Evolutionary conservation across 1,284 basidiomycete genomes (phyloP).

Genomic region (Apiotrichum akiyoshidainum): DNA sequence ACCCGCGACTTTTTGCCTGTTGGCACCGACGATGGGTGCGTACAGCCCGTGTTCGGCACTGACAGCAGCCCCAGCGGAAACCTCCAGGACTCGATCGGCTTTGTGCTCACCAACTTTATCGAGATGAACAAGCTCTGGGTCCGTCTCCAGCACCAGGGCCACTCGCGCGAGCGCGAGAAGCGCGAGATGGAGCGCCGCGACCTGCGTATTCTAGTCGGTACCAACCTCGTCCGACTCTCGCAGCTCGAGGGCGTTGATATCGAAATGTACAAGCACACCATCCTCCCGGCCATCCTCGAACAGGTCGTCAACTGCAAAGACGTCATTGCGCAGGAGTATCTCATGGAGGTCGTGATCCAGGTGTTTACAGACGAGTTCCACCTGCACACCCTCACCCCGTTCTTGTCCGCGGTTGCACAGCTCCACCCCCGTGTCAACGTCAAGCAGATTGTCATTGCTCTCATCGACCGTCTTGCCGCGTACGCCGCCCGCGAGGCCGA

Average conservation of each 20-base stretch:
- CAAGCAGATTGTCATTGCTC: constrained; percentile 90
- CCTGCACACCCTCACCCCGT: constrained; percentile 82
- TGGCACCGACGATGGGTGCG: constrained; percentile 75
- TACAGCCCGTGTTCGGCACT: constrained; percentile 12
- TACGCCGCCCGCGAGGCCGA: constrained; percentile 92
- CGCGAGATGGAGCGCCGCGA: constrained; percentile 90
- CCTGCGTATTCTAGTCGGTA: constrained; percentile 88
- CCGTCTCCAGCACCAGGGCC: constrained; percentile 89
- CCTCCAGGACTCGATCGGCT: constrained; percentile 85
- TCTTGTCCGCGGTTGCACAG: constrained; percentile 88
- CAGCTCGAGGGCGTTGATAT: constrained; percentile 92
- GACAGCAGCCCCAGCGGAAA: constrained; percentile 70
- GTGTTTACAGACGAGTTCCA: constrained; percentile 97
- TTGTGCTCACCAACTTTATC: constrained; percentile 94
- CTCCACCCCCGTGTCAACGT: constrained; percentile 94
- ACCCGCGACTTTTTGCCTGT: constrained; percentile 89
- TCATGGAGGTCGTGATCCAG: constrained; percentile 98
- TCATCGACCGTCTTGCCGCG: constrained; percentile 90
- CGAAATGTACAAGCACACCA: constrained; percentile 76
- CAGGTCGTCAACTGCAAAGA: constrained; percentile 96
- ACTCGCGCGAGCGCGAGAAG: constrained; percentile 90
- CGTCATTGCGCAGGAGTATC: constrained; percentile 92
- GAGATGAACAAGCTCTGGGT: constrained; percentile 99
- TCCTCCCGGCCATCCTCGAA: constrained; percentile 84
- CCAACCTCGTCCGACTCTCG: constrained; percentile 86